Percentiles rank a stretch among this genome's conserved stretches.
Evolutionary conservation across 2,329 filamentous ascomycete species (phyloP).

Genomic region (Hymenoscyphus linearis): DNA sequence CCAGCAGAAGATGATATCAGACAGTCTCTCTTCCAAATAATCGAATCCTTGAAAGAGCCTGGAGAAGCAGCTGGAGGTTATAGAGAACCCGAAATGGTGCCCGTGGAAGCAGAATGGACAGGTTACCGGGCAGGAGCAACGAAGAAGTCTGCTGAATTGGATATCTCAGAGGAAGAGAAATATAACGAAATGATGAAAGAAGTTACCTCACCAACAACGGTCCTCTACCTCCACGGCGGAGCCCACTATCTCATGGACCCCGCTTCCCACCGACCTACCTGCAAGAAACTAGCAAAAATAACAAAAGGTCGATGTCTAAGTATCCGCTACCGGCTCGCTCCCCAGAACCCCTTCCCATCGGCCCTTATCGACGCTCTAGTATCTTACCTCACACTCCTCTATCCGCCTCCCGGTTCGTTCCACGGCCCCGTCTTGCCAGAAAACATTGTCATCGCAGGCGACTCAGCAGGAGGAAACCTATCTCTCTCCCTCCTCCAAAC

Average conservation of each 20-base stretch:
- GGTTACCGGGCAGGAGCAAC: conserved; percentile 56
- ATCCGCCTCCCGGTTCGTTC: conserved; percentile 62
- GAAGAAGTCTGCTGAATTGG: conserved; percentile 45
- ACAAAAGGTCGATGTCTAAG: conserved; percentile 55
- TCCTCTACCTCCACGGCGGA: conserved; percentile 73
- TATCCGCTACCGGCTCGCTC: conserved; percentile 69
- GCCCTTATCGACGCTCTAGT: conserved; percentile 68
- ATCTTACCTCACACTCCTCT: conserved; percentile 65
- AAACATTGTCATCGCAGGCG: conserved; percentile 67
- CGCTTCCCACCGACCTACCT: conserved; percentile 54
- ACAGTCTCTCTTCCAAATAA: conserved; percentile 52
- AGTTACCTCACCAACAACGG: conserved; percentile 53
- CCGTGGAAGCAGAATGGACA: conserved; percentile 71
- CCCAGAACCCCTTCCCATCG: conserved; percentile 68
- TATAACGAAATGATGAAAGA: conserved; percentile 65
- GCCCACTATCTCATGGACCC: conserved; percentile 71
- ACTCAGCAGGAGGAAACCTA: conserved; percentile 70
- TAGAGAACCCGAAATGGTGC: conserved; percentile 45
- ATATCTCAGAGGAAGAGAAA: conserved; percentile 56
- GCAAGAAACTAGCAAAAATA: conserved; percentile 58
- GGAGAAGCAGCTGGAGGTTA: conserved; percentile 33
- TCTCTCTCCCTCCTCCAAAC: conserved; percentile 61
- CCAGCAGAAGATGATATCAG: conserved; percentile 52
- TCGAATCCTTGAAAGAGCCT: conserved; percentile 46
- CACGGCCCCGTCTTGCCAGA: conserved; percentile 60